Evolutionary conservation across 371 early-diverging fungal genomes (phyloP).

Genomic region (Umbelopsis sp.): DNA sequence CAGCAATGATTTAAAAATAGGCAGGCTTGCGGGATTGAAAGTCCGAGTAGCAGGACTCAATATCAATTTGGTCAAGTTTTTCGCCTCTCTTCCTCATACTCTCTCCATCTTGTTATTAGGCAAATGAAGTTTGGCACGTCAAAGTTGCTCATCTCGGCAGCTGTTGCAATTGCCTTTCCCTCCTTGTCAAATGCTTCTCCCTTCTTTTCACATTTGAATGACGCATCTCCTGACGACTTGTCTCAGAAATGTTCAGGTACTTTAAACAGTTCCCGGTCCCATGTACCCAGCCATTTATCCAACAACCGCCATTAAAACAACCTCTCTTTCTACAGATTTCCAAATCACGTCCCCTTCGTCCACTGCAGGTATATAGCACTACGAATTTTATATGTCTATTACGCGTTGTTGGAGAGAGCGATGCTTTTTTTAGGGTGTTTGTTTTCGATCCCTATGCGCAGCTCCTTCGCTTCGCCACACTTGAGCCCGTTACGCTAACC

Average conservation of each 20-base stretch:
- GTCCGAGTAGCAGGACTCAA: too few relatives aligned
- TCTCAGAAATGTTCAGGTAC: neutral
- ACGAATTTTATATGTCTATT: too few relatives aligned
- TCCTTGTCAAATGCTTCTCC: slow-evolving; percentile 15
- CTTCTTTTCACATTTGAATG: slow-evolving; percentile 11
- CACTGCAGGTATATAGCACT: neutral
- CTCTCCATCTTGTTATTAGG: neutral
- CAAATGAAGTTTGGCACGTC: slow-evolving; percentile 17
- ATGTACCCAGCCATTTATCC: neutral
- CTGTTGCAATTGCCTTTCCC: slow-evolving; percentile 15
- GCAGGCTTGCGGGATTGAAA: too few relatives aligned
- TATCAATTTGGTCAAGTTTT: neutral
- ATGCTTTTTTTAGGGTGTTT: neutral
- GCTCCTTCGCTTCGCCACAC: neutral
- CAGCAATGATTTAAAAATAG: too few relatives aligned
- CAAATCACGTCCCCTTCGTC: neutral
- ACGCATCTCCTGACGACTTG: neutral
- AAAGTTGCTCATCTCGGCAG: slow-evolving; percentile 19
- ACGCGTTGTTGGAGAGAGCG: too few relatives aligned
- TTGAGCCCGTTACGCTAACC: neutral
- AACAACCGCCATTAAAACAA: neutral
- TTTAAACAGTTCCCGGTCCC: neutral
- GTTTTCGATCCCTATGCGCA: slow-evolving; percentile 5
- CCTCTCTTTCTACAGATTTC: neutral
- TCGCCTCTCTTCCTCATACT: neutral